These are phyloP conservation scores for Vigna trinervia DNA, from an alignment of 306 rosid species.

Conservation along the genomic window DNA sequence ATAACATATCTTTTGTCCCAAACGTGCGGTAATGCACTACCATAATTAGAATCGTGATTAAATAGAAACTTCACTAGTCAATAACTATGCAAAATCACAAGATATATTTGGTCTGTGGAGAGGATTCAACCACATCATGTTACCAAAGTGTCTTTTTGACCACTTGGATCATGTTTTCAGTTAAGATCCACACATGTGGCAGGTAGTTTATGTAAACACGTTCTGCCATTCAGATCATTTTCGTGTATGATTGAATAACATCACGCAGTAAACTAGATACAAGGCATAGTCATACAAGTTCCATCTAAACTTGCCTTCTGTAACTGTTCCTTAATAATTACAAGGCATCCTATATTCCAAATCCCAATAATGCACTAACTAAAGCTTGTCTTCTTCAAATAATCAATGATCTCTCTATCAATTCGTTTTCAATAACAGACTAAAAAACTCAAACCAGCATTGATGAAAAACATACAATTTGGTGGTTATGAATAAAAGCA, in stretches of 20 bases:
- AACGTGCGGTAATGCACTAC: not conserved
- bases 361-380: slow-evolving; percentile 9
- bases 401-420: slow-evolving; percentile 7
- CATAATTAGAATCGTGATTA: slow-evolving; percentile 1
- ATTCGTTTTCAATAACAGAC: not conserved
- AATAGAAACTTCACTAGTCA: not conserved
- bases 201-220: not conserved
- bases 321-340: not conserved
- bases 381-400: not conserved
- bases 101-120: not conserved
- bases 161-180: not conserved
- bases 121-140: slow-evolving; percentile 15
- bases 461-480: slow-evolving; percentile 17
- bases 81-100: not conserved
- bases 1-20: not conserved
- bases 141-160: slow-evolving; percentile 1
- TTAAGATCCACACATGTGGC: not conserved
- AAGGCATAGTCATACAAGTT: not conserved
- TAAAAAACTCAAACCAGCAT: slow-evolving; percentile 9
- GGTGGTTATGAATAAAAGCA: slow-evolving; percentile 37
- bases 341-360: slow-evolving; percentile 19
- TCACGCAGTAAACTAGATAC: not conserved
- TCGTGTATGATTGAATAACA: not conserved
- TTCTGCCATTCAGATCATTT: not conserved
- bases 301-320: not conserved